Base-by-base conservation (phyloP, 2,329 filamentous ascomycete species). In the Myriosclerotinia scirpicola region DNA sequence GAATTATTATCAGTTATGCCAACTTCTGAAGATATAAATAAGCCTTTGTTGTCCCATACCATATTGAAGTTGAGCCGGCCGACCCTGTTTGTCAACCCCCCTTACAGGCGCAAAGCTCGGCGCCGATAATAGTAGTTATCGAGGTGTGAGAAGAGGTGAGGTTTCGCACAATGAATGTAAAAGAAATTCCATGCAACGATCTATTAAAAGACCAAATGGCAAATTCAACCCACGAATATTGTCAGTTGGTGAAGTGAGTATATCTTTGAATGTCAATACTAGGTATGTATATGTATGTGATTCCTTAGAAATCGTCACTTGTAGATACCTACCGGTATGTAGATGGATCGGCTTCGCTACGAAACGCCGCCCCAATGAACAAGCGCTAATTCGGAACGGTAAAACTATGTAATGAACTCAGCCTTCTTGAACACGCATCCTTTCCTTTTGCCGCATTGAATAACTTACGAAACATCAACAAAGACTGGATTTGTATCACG, bases 11-110 rank as follows among this genome's bases (percentile, higher is more conserved):
- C 54, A 73, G 68, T 63, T 26, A 59, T 40, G 44, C n/a, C 30
- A 50, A 6, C 15, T 40, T 54, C 36, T 38, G 12, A 34, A 38
- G 20, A 30, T 36, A 56, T 22, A 11, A 54, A 8, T n/a, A 53
- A 55, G 54, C 15, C 52, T 54, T 50, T 17, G 52, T 66, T 52
- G 54, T 26, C 58, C 30, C 73, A 71, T 67, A 75, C 74, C 74
- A 75, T 75, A 14, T 67, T 72, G 71, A 63, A 68, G 63, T 64
- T 60, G 54, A 67, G 52, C 66, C 69, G 65, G 48, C 52, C 69
- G 66, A 54, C 54, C 58, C 50, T 36, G 38, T 38, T 54, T 54
- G 40, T 36, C 36, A 52, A 61, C 44, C 64, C 46, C 48, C 38
- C 55, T 61, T 66, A 50, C n/a, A 44, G 48, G 46, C 34, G 52